These are phyloP conservation scores for Pseudomicrostroma phylloplanum DNA, from an alignment of 1,284 basidiomycete genomes.

Conservation along the genomic window DNA sequence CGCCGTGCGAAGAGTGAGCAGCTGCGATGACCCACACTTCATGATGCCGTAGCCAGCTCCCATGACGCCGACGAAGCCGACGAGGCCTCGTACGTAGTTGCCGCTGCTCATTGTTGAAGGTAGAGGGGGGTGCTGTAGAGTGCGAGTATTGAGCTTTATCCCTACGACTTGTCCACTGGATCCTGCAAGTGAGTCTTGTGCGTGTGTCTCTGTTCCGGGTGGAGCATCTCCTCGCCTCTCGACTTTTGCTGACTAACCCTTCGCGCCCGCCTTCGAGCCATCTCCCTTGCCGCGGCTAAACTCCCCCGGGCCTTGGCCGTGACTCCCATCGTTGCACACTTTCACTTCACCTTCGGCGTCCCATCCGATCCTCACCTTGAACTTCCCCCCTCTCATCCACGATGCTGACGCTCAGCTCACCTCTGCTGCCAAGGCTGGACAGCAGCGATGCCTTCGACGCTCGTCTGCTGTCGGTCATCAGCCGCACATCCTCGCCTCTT, in stretches of 20 bases:
- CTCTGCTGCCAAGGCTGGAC: conserved; percentile 5
- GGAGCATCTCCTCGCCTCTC: no score
- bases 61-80: background rate
- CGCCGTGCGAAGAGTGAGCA: background rate
- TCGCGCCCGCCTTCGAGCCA: no score
- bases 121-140: no score
- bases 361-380: background rate
- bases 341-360: background rate
- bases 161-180: no score
- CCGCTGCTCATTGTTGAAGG: no score
- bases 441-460: background rate
- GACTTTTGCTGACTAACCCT: no score
- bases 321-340: background rate
- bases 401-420: conserved; percentile 7
- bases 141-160: no score
- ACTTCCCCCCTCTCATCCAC: background rate
- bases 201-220: no score
- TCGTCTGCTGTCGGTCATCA: background rate
- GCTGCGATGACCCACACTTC: background rate
- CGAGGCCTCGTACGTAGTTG: no score
- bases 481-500: background rate
- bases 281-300: no score
- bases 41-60: background rate
- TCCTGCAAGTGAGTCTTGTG: no score
- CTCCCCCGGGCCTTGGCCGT: no score